Conservation (phyloP, 352 stramenopile genomes). For the Pythium dissimile region DNA sequence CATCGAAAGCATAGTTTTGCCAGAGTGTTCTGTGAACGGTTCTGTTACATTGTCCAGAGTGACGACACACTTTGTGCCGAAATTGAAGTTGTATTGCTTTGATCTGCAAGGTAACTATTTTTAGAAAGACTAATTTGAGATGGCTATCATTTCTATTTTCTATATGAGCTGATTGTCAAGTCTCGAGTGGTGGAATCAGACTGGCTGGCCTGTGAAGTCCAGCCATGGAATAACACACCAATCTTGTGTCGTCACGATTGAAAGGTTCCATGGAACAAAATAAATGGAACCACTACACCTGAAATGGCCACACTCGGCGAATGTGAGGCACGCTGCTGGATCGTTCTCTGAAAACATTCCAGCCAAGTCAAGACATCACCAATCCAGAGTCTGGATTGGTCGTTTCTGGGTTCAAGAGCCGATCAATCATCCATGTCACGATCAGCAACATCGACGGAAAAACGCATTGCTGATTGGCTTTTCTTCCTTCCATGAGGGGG, state of each 20-base stretch:
- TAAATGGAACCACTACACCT: background rate
- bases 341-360: constrained; percentile 3
- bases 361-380: background rate
- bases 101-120: too few species aligned
- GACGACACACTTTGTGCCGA: too few species aligned
- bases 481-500: too few species aligned
- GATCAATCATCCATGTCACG: background rate
- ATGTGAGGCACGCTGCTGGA: background rate
- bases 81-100: too few species aligned
- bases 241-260: constrained; percentile 5
- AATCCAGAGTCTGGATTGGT: too few species aligned
- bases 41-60: too few species aligned
- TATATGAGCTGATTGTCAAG: too few species aligned
- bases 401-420: background rate
- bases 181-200: background rate
- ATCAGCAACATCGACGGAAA: too few species aligned
- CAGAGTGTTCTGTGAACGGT: too few species aligned
- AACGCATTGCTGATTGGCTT: background rate
- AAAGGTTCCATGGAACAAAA: constrained; percentile 10
- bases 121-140: too few species aligned
- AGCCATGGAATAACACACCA: constrained; percentile 3
- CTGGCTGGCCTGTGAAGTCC: background rate
- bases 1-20: too few species aligned
- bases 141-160: too few species aligned
- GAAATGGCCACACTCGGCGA: background rate